Evolutionary conservation across 164 flowering plant genomes (phyloP).

Genomic region (Protea cynaroides): DNA sequence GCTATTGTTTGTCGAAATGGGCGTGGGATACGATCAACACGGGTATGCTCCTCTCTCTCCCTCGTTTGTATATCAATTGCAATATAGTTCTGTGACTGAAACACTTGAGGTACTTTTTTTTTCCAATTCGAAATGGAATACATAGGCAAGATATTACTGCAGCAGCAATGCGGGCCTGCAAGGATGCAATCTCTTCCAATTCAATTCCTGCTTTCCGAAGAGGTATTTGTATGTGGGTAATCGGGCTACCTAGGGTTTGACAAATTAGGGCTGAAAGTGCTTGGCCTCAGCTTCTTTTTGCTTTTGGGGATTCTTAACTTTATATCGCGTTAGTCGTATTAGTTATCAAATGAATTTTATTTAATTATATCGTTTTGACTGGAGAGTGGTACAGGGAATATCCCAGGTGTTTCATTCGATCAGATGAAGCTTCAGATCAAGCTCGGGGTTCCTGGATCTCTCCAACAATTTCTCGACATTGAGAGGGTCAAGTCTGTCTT

Average conservation of each 20-base stretch:
- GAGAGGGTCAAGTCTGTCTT: conserved; percentile 83
- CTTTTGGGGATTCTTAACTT: background rate
- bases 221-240: conserved; percentile 31
- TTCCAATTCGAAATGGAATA: conserved; percentile 1
- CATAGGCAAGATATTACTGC: conserved; percentile 79
- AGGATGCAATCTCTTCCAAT: conserved; percentile 86
- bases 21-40: conserved; percentile 96
- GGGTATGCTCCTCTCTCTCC: conserved; percentile 37
- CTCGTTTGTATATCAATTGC: no score
- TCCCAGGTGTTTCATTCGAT: conserved; percentile 81
- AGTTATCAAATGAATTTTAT: background rate
- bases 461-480: conserved; percentile 61
- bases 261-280: background rate
- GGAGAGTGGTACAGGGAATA: conserved; percentile 55
- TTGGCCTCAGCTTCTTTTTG: background rate
- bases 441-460: conserved; percentile 75
- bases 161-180: conserved; percentile 94
- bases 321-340: background rate
- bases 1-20: conserved; percentile 95
- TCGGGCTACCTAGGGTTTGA: background rate
- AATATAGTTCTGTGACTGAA: background rate
- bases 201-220: conserved; percentile 91
- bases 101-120: background rate
- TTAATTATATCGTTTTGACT: background rate
- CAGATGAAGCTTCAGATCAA: conserved; percentile 89